Percentiles rank a stretch among this genome's conserved stretches.
Conservation (phyloP, 495 filamentous ascomycete species). For the Hyaloscypha finlandica region DNA sequence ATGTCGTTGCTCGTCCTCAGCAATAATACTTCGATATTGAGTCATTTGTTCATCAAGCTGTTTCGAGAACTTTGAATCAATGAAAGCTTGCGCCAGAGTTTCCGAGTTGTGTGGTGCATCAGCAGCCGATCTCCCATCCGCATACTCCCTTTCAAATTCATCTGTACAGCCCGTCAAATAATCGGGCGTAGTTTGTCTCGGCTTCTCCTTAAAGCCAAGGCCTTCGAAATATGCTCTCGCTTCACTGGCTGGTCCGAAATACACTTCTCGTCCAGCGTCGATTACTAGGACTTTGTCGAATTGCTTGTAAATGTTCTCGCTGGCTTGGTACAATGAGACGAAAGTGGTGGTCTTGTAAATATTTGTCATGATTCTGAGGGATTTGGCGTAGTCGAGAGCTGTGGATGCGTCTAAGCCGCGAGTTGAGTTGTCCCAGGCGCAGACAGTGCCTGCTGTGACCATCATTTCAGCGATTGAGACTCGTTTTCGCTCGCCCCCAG, state of each 20-base stretch:
- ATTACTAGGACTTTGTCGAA: slow-evolving; percentile 91
- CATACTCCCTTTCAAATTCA: slow-evolving; percentile 77
- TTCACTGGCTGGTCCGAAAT: slow-evolving; percentile 71
- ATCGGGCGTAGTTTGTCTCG: slow-evolving; percentile 83
- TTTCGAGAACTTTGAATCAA: slow-evolving; percentile 57
- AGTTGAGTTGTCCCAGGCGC: slow-evolving; percentile 86
- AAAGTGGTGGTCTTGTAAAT: slow-evolving; percentile 65
- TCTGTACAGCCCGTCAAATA: slow-evolving; percentile 86
- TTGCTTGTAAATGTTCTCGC: slow-evolving; percentile 78
- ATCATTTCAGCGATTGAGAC: slow-evolving; percentile 73
- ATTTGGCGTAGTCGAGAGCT: slow-evolving; percentile 76
- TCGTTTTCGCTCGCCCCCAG: slow-evolving; percentile 74
- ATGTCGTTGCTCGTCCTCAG: slow-evolving; percentile 62
- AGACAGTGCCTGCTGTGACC: slow-evolving; percentile 64
- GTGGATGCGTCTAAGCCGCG: slow-evolving; percentile 79
- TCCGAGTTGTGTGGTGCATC: slow-evolving; percentile 69
- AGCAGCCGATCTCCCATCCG: slow-evolving; percentile 56
- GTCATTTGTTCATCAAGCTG: slow-evolving; percentile 66
- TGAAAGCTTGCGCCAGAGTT: slow-evolving; percentile 67
- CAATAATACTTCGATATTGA: slow-evolving; percentile 59
- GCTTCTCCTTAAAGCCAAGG: slow-evolving; percentile 75
- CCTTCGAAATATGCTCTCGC: slow-evolving; percentile 79
- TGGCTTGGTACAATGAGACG: slow-evolving; percentile 84
- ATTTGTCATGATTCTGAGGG: slow-evolving; percentile 65
- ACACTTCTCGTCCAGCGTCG: slow-evolving; percentile 76